Conservation (phyloP, 345 rosid genomes). For the Corchorus capsularis region DNA sequence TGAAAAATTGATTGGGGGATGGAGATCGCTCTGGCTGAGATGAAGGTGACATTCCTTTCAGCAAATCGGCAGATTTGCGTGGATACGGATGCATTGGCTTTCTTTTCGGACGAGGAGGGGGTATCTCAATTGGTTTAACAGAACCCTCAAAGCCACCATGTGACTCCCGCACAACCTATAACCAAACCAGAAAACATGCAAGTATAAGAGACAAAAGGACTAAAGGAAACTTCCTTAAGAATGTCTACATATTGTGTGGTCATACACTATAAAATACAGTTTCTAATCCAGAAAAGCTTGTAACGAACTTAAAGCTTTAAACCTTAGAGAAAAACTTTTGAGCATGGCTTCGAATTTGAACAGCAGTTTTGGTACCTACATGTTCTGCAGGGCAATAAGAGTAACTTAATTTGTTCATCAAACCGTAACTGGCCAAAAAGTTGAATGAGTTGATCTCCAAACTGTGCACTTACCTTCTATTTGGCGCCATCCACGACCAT, state of each 20-base stretch:
- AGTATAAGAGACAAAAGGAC: not conserved
- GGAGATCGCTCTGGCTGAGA: constrained; percentile 39
- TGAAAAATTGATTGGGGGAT: constrained; percentile 39
- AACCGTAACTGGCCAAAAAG: constrained; percentile 1
- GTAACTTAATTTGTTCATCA: constrained; percentile 12
- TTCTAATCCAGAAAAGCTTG: constrained; percentile 2
- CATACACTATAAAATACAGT: not conserved
- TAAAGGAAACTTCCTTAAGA: not conserved
- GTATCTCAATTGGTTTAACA: constrained; percentile 61
- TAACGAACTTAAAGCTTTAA: constrained; percentile 14
- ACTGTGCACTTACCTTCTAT: constrained; percentile 62
- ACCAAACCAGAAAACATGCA: constrained; percentile 20
- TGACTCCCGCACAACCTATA: constrained; percentile 64
- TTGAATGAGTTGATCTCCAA: not conserved
- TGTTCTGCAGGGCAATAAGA: constrained; percentile 59
- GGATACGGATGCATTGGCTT: constrained; percentile 88
- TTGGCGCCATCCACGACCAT: constrained; percentile 87
- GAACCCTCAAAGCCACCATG: constrained; percentile 30
- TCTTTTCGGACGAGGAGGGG: constrained; percentile 92
- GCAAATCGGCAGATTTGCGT: constrained; percentile 44
- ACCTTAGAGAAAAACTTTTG: constrained; percentile 97
- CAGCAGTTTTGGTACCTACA: constrained; percentile 84
- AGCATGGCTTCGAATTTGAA: constrained; percentile 98
- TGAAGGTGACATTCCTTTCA: constrained; percentile 26
- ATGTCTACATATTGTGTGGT: not conserved